Evolutionary conservation across 2,329 filamentous ascomycete genomes (phyloP).

Genomic region (Colletotrichum melonis): DNA sequence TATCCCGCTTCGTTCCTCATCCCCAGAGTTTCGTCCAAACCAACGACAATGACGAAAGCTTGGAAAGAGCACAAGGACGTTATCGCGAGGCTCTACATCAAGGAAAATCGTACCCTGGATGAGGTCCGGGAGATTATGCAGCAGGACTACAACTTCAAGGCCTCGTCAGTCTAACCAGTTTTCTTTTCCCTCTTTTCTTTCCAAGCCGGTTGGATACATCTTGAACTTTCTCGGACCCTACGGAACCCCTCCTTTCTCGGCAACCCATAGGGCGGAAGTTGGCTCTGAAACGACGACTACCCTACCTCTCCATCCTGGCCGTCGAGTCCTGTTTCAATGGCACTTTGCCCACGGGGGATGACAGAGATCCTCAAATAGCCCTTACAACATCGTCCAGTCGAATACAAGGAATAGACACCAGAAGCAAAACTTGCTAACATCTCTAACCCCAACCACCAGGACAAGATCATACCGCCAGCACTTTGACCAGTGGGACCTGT

Average conservation of each 20-base stretch:
- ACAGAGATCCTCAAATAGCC: neutral
- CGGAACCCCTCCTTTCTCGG: neutral
- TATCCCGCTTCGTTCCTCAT: neutral
- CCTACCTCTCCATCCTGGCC: neutral
- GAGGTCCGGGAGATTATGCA: slow-evolving; percentile 55
- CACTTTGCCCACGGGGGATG: neutral
- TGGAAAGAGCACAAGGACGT: slow-evolving; percentile 51
- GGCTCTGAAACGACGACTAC: neutral
- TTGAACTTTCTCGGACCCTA: neutral
- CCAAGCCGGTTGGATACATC: too few species aligned
- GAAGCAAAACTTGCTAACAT: neutral
- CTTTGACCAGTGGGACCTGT: slow-evolving; percentile 57
- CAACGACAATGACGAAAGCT: slow-evolving; percentile 54
- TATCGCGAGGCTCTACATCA: slow-evolving; percentile 55
- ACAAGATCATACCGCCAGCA: slow-evolving; percentile 62
- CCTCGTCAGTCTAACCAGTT: slow-evolving; percentile 48
- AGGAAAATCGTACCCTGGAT: slow-evolving; percentile 51
- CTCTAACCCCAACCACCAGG: slow-evolving; percentile 27
- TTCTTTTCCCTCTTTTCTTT: neutral
- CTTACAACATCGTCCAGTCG: slow-evolving; percentile 12
- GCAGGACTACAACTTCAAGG: slow-evolving; percentile 51
- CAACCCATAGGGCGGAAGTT: neutral
- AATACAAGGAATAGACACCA: neutral
- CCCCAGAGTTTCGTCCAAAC: neutral
- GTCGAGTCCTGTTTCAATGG: neutral